Evolutionary conservation across 139 green algal species (phyloP), one percentile per base, ranked within the genome.

Genomic region (Coccomyxa sp.): DNA sequence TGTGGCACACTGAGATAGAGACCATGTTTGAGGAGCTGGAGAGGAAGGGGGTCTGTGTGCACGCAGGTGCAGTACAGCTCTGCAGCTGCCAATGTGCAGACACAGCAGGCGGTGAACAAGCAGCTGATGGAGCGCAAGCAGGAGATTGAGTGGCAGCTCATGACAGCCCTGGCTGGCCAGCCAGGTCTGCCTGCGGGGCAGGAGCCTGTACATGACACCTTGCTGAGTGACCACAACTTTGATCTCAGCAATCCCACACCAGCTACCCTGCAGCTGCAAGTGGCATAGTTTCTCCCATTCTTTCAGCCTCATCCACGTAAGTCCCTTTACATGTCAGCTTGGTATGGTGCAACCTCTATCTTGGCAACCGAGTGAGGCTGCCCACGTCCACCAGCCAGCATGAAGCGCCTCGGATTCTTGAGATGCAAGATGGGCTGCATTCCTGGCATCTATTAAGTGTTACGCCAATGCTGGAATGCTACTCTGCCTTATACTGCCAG

Each of bases 71-170:
- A 41, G 24, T 18, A 9, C 8, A 33, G 5, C 12, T 29, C 40
- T 40, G 7, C 54, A 31, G 37, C 55, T 14, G n/a, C 36, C 12
- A 33, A 72, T n/a, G 68, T 86, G n/a, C 77, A 82, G n/a, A 31
- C 40, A 14, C 82, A 89, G 78, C 9, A 68, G 35, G 75, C 18
- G 37, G 68, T 91, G 36, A 91, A 91, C 74, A 33, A 80, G 38
- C 78, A 89, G 79, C 83, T 91, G 7, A 91, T 91, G 87, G 33
- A 70, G 36, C 55, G 79, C 6, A 91, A 91, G 76, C 76, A 86
- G 76, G 83, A 91, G 12, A 83, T 89, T 35, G 87, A 91, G 76
- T 91, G 87, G 87, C 87, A 91, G 80, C 87, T 91, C n/a, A 89
- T 91, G 87, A 77, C 79, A 10, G 82, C 84, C 0, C 77, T 89